A percentile compares a stretch with the other conserved stretches of the same genome.
Conservation (phyloP, 768 basidiomycete genomes). For the Boletus pseudopeckii region DNA sequence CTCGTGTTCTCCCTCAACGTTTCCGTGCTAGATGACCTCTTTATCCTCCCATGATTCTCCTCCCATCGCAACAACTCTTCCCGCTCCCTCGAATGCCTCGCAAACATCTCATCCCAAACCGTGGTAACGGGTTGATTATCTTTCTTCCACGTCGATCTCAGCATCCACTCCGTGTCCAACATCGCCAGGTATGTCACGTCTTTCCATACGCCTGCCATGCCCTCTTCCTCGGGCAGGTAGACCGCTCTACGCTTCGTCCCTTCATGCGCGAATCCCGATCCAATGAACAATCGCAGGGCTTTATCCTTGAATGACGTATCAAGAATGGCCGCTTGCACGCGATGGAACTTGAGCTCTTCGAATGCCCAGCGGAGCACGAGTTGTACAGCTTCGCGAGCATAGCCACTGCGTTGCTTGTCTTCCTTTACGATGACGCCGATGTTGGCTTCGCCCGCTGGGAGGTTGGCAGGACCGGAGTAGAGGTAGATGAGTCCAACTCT, state of each 20-base stretch:
- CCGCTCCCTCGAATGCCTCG: constrained; percentile 54
- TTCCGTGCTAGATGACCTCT: constrained; percentile 39
- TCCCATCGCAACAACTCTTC: constrained; percentile 57
- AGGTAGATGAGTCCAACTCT: constrained; percentile 30
- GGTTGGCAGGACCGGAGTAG: constrained; percentile 14
- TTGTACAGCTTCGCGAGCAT: constrained; percentile 45
- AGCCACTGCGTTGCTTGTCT: constrained; percentile 38
- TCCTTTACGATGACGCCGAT: constrained; percentile 52
- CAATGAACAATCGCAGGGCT: constrained; percentile 47
- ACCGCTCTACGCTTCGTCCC: constrained; percentile 58
- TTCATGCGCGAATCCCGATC: constrained; percentile 55
- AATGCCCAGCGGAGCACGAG: constrained; percentile 46
- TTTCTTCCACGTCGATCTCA: constrained; percentile 29
- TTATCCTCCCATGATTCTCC: constrained; percentile 28
- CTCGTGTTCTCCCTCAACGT: constrained; percentile 33
- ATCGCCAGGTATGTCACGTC: constrained; percentile 60
- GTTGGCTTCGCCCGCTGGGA: constrained; percentile 42
- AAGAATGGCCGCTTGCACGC: constrained; percentile 40
- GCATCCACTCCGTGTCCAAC: constrained; percentile 58
- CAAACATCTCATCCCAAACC: constrained; percentile 62
- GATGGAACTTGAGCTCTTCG: constrained; percentile 34
- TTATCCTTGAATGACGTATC: constrained; percentile 42
- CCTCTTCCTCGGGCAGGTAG: constrained; percentile 38
- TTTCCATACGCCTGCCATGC: constrained; percentile 45
- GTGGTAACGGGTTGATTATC: constrained; percentile 32